Conservation (phyloP, 768 basidiomycete species). For the Xerocomellus amylosporus region DNA sequence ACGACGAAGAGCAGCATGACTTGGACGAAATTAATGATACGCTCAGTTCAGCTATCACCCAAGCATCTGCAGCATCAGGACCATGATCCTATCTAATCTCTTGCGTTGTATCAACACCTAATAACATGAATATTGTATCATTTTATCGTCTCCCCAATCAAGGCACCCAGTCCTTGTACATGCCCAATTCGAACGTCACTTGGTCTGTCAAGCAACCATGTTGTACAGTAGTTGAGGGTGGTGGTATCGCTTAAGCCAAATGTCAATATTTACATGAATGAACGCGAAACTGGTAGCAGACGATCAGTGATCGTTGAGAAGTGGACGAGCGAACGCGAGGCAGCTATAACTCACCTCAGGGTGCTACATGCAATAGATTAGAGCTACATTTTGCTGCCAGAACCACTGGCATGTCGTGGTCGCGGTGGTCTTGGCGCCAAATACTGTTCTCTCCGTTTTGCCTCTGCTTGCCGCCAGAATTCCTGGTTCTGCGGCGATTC, state of each 20-base stretch:
- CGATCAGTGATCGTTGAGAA: constrained; percentile 4
- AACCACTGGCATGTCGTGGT: constrained; percentile 28
- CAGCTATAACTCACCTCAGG: constrained; percentile 14
- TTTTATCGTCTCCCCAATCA: constrained; percentile 10
- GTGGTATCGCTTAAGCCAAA: constrained; percentile 21
- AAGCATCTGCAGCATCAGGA: constrained; percentile 4
- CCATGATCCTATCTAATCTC: constrained; percentile 24
- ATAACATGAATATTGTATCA: constrained; percentile 26
- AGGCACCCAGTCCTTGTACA: constrained; percentile 10
- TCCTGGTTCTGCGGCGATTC: constrained; percentile 60
- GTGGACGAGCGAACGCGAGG: background rate
- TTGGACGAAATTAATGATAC: constrained; percentile 16
- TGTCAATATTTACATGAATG: constrained; percentile 32
- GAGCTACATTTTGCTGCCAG: constrained; percentile 54
- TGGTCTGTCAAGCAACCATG: constrained; percentile 9
- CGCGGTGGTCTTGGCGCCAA: constrained; percentile 35
- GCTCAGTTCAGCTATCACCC: constrained; percentile 12
- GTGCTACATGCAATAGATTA: constrained; percentile 13
- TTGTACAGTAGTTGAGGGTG: constrained; percentile 25
- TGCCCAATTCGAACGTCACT: constrained; percentile 13
- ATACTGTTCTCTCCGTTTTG: constrained; percentile 47
- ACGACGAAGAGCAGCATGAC: constrained; percentile 38
- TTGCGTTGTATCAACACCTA: constrained; percentile 17
- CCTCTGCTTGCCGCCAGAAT: constrained; percentile 56
- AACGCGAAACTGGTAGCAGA: constrained; percentile 26